Percentiles rank a stretch among this genome's conserved stretches.
Conservation (phyloP, 1,284 basidiomycete species). For the Ustilago crameri region DNA sequence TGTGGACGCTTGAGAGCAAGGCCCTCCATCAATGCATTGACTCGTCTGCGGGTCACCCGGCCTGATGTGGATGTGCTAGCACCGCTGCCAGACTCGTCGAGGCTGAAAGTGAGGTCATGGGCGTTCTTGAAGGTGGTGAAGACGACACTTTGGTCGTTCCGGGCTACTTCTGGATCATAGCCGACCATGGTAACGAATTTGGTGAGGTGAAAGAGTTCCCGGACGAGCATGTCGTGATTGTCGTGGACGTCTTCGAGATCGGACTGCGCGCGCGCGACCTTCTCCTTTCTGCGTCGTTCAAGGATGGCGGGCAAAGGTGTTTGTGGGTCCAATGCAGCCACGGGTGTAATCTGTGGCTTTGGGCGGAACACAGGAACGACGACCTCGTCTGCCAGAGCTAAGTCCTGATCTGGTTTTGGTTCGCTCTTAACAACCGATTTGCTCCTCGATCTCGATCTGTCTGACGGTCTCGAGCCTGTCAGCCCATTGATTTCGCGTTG, state of each 20-base stretch:
- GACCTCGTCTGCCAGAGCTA: not conserved
- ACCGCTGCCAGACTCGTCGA: conserved; percentile 19
- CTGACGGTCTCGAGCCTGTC: conserved; percentile 9
- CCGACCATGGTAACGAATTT: conserved; percentile 61
- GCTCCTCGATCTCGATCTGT: conserved; percentile 35
- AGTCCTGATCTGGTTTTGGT: conserved; percentile 6
- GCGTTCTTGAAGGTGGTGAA: conserved; percentile 52
- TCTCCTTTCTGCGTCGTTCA: conserved; percentile 29
- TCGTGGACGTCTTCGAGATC: conserved; percentile 52
- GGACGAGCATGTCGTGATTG: conserved; percentile 58
- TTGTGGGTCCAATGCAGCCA: conserved; percentile 18
- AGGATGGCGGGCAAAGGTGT: conserved; percentile 32
- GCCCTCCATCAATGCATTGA: conserved; percentile 44
- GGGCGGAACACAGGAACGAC: conserved; percentile 1
- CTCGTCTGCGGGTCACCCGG: conserved; percentile 48
- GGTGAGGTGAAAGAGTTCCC: conserved; percentile 61
- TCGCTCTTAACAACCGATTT: conserved; percentile 24
- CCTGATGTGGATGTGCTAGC: conserved; percentile 19
- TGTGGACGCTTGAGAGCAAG: conserved; percentile 41
- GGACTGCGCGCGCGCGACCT: conserved; percentile 30
- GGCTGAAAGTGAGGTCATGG: conserved; percentile 45
- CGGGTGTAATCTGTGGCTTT: conserved; percentile 31
- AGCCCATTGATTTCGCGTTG: conserved; percentile 5
- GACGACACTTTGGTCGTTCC: conserved; percentile 50
- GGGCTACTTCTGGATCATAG: conserved; percentile 56